Evolutionary conservation across 2,329 filamentous ascomycete genomes (phyloP), one percentile per base, ranked within the genome.

Genomic region (Fusarium protoensiforme): DNA sequence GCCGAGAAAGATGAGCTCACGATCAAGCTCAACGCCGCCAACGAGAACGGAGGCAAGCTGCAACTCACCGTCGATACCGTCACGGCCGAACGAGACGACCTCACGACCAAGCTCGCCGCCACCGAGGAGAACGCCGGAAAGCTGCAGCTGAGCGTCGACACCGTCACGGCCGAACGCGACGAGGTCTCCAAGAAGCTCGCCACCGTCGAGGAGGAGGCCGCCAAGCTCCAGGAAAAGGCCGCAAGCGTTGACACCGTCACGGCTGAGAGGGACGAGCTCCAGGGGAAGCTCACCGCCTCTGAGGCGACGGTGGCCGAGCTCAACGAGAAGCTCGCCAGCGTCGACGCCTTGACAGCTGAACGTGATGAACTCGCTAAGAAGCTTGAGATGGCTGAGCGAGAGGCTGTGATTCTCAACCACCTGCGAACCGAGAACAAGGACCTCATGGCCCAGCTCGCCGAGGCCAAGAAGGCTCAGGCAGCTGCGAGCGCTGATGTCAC

Each of bases 391-490:
- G 77, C 77, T 1, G 73, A 76, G 65, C 53, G 67, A 5, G 75
- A 77, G 18, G 72, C 73, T 4, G 73, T 76, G 1, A 68, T 76
- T 20, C 43, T 78, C 2, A 64, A 74, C 3, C 64, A 69, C 7
- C 57, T 78, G 3, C 72, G 75, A 6, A 69, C 70, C 7, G 76
- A 78, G 67, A 78, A 78, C 61, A 77, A 69, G 11, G 69, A 65
- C 22, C 77, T 78, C 11, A 69, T 64, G 35, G 75, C 73, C 7
- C 74, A 78, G 41, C 77, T 78, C 1, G 75, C 71, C 0, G 75
- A 71, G 22, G 75, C 77, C 0, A 72, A 78, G 64, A 68, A 69
- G 61, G 70, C 70, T 1, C 75, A 78, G n/a, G 66, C 77, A 39
- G 59, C 72, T 5, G 73, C 77, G 0, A 67, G 58, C 5, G 67